Evolutionary conservation across 2,329 filamentous ascomycete species (phyloP).

Genomic region (Fusarium clavum): DNA sequence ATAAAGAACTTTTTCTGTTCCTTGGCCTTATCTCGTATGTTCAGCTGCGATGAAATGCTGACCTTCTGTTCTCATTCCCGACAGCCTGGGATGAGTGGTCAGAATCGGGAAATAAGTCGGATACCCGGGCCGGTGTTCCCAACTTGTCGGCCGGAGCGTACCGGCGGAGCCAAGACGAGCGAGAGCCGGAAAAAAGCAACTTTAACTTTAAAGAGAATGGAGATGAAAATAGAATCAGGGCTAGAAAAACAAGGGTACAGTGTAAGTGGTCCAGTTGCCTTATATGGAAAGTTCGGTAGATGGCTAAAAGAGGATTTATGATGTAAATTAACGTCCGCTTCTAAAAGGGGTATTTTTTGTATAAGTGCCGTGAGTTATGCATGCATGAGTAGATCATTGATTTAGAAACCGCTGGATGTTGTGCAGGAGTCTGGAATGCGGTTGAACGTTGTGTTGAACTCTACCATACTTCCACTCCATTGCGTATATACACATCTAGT

Average conservation of each 20-base stretch:
- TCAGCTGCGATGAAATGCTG: constrained; percentile 4
- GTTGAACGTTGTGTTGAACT: background rate
- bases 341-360: constrained; percentile 4
- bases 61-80: constrained; percentile 6
- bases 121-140: constrained; percentile 40
- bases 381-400: constrained; percentile 15
- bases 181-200: constrained; percentile 27
- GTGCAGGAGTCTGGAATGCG: background rate
- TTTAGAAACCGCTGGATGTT: background rate
- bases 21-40: constrained; percentile 6
- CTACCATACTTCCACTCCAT: no score
- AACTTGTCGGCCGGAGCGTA: constrained; percentile 21
- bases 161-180: constrained; percentile 27
- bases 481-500: background rate
- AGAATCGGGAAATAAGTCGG: constrained; percentile 30
- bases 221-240: background rate
- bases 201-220: background rate
- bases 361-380: constrained; percentile 16
- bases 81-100: constrained; percentile 23
- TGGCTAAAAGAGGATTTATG: constrained; percentile 9
- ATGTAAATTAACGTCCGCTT: background rate
- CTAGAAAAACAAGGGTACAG: background rate
- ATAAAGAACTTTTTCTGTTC: background rate
- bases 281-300: constrained; percentile 21
- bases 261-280: constrained; percentile 8